phyloP scores from a whole-genome alignment of 192 early-diverging fungal species.

The Kappamyces sp. region DNA sequence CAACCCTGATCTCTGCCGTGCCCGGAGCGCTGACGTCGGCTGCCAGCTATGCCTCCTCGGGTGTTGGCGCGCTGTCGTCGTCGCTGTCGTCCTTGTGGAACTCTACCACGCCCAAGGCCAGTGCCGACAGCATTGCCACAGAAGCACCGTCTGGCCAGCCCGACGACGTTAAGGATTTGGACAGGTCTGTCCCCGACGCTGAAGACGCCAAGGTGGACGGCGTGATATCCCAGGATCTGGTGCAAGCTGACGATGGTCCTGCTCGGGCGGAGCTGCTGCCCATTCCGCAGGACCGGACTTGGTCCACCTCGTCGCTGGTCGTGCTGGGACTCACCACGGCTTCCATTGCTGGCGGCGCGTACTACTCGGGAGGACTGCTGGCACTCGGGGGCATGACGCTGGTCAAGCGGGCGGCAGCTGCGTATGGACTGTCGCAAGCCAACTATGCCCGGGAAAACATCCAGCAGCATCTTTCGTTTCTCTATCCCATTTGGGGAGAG shows the following conservation, averaged over 20 bases:
- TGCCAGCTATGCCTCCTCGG: not conserved
- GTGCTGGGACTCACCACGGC: slow-evolving; percentile 31
- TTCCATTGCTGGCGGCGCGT: slow-evolving; percentile 35
- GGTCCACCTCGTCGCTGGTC: slow-evolving; percentile 13
- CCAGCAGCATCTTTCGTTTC: slow-evolving; percentile 24
- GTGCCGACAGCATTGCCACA: not conserved
- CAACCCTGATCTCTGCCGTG: not conserved
- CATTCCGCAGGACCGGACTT: slow-evolving; percentile 19
- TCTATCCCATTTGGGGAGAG: slow-evolving; percentile 48
- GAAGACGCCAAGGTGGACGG: slow-evolving; percentile 5
- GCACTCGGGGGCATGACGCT: slow-evolving; percentile 24
- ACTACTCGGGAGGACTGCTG: slow-evolving; percentile 26
- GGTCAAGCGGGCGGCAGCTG: slow-evolving; percentile 30
- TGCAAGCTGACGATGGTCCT: not conserved
- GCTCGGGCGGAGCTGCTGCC: slow-evolving; percentile 7
- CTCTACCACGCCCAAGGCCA: not conserved
- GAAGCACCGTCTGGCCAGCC: not conserved
- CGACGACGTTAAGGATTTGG: not conserved
- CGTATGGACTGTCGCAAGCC: slow-evolving; percentile 34
- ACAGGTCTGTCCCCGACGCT: not conserved
- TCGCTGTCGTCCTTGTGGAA: not conserved
- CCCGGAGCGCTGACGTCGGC: slow-evolving; percentile 4
- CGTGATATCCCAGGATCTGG: not conserved
- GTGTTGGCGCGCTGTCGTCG: not conserved
- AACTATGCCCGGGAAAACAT: slow-evolving; percentile 37